Conservation (phyloP, 495 filamentous ascomycete genomes). For the Cudoniella acicularis region DNA sequence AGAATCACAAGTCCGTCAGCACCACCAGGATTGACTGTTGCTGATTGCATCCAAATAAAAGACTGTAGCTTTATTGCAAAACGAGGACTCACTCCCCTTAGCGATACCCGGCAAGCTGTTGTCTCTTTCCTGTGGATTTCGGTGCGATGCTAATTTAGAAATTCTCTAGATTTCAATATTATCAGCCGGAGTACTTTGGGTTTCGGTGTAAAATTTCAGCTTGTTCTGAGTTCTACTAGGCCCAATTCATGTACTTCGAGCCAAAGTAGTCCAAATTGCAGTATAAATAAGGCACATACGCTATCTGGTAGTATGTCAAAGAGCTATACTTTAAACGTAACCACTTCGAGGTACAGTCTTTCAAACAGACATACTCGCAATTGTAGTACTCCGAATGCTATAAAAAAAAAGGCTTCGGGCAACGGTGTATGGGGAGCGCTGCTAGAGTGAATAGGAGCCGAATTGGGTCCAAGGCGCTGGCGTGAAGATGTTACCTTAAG, state of each 20-base stretch:
- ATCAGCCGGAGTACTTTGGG: background rate
- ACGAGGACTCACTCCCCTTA: constrained; percentile 15
- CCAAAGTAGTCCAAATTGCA: constrained; percentile 1
- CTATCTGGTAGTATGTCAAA: constrained; percentile 21
- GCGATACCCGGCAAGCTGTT: constrained; percentile 15
- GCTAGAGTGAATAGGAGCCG: background rate
- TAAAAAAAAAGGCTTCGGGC: constrained; percentile 5
- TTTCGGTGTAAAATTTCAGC: background rate
- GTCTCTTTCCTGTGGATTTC: constrained; percentile 21
- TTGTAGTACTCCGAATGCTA: constrained; percentile 19
- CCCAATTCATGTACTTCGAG: background rate
- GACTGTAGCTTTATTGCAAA: constrained; percentile 24
- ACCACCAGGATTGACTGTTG: constrained; percentile 6
- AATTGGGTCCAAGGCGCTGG: background rate
- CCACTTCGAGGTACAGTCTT: constrained; percentile 16
- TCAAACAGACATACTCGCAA: constrained; percentile 18
- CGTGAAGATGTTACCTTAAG: background rate
- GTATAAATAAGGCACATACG: constrained; percentile 18
- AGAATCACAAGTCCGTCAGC: constrained; percentile 15
- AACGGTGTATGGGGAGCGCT: background rate
- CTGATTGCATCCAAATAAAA: constrained; percentile 22
- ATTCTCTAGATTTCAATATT: constrained; percentile 1
- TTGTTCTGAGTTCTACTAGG: background rate
- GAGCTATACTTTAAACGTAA: constrained; percentile 12
- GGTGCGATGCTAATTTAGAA: constrained; percentile 10